phyloP scores from a whole-genome alignment of 108 stramenopile species.

The Skeletonema costatum region DNA sequence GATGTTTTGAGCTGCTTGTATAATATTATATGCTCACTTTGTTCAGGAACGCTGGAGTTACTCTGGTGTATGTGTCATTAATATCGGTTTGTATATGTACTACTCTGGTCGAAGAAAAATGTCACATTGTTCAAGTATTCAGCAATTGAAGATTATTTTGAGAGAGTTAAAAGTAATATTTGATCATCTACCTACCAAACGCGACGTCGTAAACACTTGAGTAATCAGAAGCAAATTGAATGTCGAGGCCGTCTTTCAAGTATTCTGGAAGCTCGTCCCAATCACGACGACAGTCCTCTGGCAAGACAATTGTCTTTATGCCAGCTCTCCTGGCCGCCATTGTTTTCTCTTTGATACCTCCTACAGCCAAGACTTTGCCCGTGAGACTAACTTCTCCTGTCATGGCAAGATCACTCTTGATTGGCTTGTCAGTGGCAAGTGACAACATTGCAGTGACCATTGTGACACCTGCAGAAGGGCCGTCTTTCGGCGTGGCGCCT shows the following conservation, averaged over 20 bases:
- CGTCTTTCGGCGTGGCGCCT: slow-evolving; percentile 98
- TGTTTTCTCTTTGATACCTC: slow-evolving; percentile 99
- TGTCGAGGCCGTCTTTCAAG: slow-evolving; percentile 91
- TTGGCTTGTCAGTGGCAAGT: slow-evolving; percentile 83
- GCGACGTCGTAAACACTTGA: slow-evolving; percentile 87
- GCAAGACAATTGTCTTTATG: slow-evolving; percentile 86
- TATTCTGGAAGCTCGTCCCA: slow-evolving; percentile 97
- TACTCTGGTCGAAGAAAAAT: neutral
- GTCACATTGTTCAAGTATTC: neutral
- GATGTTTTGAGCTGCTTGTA: neutral
- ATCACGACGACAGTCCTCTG: slow-evolving; percentile 91
- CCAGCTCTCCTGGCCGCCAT: slow-evolving; percentile 97
- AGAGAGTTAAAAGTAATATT: neutral
- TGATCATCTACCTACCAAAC: slow-evolving; percentile 50
- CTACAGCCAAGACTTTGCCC: slow-evolving; percentile 95
- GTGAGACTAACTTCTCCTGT: slow-evolving; percentile 95
- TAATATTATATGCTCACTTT: neutral
- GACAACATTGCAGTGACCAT: slow-evolving; percentile 97
- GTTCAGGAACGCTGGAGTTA: no score
- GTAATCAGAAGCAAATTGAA: slow-evolving; percentile 94
- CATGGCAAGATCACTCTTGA: slow-evolving; percentile 96
- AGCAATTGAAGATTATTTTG: slow-evolving; percentile 1
- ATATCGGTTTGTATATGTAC: neutral
- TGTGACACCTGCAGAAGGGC: slow-evolving; percentile 96
- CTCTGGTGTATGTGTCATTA: neutral